Evolutionary conservation across 345 rosid genomes (phyloP).

Genomic region (Camelina laxa): DNA sequence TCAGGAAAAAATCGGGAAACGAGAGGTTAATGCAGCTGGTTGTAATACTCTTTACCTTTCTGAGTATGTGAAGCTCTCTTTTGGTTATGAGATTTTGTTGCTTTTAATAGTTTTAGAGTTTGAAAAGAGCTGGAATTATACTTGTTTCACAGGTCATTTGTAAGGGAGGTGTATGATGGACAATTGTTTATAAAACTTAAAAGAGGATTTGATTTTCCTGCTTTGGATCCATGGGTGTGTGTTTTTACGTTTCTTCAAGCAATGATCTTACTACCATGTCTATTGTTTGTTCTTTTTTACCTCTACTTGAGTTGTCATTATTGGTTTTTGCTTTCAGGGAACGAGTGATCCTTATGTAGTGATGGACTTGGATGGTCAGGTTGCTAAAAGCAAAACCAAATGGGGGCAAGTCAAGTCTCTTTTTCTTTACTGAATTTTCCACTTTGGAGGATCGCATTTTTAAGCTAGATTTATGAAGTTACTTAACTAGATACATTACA

Average conservation of each 20-base stretch:
- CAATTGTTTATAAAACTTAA: conserved; percentile 78
- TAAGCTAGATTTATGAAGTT: not conserved
- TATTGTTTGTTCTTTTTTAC: no score
- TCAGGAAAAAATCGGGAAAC: conserved; percentile 72
- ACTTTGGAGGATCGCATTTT: not conserved
- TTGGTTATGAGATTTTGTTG: not conserved
- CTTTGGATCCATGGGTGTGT: conserved; percentile 96
- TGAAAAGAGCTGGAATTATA: not conserved
- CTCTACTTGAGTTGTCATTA: not conserved
- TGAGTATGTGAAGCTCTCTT: conserved; percentile 59
- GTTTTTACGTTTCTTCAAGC: not conserved
- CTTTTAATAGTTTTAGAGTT: no score
- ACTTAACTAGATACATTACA: not conserved
- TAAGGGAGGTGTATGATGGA: conserved; percentile 81
- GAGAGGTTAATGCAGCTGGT: conserved; percentile 79
- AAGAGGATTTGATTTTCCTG: conserved; percentile 78
- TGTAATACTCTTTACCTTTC: conserved; percentile 82
- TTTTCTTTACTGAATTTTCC: not conserved
- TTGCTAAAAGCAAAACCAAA: conserved; percentile 74
- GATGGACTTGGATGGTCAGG: conserved; percentile 88
- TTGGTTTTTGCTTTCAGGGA: conserved; percentile 56
- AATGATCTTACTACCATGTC: not conserved
- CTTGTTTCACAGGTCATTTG: conserved; percentile 71
- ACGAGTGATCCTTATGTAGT: conserved; percentile 92
- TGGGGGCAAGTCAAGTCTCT: conserved; percentile 44